Evolutionary conservation across 352 stramenopile genomes (phyloP).

Genomic region (Phytophthora aleatoria): DNA sequence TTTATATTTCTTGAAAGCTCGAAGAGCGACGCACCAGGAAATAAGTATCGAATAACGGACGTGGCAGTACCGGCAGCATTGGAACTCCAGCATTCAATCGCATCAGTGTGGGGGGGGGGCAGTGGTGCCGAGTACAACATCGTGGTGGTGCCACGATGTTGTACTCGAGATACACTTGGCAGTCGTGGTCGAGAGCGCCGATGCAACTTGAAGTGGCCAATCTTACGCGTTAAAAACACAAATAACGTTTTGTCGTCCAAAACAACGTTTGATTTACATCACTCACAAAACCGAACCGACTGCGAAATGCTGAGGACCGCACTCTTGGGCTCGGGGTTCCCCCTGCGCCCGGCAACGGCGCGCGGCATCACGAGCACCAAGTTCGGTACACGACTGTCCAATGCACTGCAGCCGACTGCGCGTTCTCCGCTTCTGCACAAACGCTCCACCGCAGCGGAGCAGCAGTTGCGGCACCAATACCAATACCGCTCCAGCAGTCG

Average conservation of each 20-base stretch:
- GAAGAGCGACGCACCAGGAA: too few species aligned
- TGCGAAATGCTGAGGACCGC: slow-evolving; percentile 25
- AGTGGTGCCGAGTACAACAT: too few species aligned
- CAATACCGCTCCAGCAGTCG: slow-evolving; percentile 31
- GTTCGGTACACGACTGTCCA: slow-evolving; percentile 5
- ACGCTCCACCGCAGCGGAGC: slow-evolving; percentile 4
- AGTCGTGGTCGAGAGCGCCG: too few species aligned
- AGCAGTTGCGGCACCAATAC: slow-evolving; percentile 32
- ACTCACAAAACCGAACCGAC: neutral
- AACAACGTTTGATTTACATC: neutral
- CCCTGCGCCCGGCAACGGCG: slow-evolving; percentile 9
- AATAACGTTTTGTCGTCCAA: neutral
- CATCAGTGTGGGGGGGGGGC: too few species aligned
- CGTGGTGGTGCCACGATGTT: neutral
- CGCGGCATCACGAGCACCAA: slow-evolving; percentile 18
- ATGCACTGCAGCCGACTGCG: slow-evolving; percentile 14
- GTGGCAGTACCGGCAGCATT: too few species aligned
- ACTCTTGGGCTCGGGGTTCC: slow-evolving; percentile 7
- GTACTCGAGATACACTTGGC: too few species aligned
- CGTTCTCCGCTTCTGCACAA: slow-evolving; percentile 16
- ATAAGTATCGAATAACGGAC: too few species aligned
- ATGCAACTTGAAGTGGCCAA: neutral
- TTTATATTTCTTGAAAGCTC: too few species aligned
- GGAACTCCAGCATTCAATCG: too few species aligned
- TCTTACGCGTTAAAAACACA: neutral